These are phyloP conservation scores for Cyclotella choctawhatcheeana DNA, from an alignment of 108 stramenopile genomes.

Conservation along the genomic window DNA sequence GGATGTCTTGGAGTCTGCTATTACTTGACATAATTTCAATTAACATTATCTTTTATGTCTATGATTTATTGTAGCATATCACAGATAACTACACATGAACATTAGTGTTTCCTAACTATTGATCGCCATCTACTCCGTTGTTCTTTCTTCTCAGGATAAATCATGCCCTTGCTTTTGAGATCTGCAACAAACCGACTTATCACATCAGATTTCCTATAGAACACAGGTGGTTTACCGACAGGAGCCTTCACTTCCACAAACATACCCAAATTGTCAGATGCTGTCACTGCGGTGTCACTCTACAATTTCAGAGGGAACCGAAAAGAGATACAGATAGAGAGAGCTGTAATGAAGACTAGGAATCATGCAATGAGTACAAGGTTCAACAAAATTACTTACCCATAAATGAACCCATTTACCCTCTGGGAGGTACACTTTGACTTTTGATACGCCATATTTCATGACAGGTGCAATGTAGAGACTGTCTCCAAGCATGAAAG, in stretches of 20 bases:
- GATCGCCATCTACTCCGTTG: background rate
- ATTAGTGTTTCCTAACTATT: background rate
- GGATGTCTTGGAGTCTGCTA: no score
- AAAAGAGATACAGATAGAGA: slow-evolving; percentile 2
- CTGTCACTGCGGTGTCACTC: slow-evolving; percentile 16
- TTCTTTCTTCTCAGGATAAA: slow-evolving; percentile 1
- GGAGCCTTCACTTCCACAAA: slow-evolving; percentile 32
- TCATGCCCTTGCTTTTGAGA: slow-evolving; percentile 21
- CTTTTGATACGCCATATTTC: slow-evolving; percentile 35
- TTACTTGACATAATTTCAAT: no score
- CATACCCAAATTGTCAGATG: slow-evolving; percentile 8
- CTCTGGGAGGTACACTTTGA: slow-evolving; percentile 39
- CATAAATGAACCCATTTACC: slow-evolving; percentile 52
- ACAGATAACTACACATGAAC: background rate
- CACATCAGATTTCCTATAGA: slow-evolving; percentile 23
- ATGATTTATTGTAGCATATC: no score
- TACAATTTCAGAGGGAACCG: background rate
- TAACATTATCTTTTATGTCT: no score
- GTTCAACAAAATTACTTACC: slow-evolving; percentile 20
- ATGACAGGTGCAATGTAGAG: slow-evolving; percentile 45
- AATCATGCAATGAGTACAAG: background rate
- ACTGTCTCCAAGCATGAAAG: slow-evolving; percentile 51
- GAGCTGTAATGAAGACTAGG: background rate
- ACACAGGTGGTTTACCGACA: slow-evolving; percentile 45
- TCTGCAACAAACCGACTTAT: slow-evolving; percentile 15